A percentile compares a stretch with the other conserved stretches of the same genome.
Evolutionary conservation across 768 basidiomycete species (phyloP).

Genomic region (Asterophora lycoperdoides): DNA sequence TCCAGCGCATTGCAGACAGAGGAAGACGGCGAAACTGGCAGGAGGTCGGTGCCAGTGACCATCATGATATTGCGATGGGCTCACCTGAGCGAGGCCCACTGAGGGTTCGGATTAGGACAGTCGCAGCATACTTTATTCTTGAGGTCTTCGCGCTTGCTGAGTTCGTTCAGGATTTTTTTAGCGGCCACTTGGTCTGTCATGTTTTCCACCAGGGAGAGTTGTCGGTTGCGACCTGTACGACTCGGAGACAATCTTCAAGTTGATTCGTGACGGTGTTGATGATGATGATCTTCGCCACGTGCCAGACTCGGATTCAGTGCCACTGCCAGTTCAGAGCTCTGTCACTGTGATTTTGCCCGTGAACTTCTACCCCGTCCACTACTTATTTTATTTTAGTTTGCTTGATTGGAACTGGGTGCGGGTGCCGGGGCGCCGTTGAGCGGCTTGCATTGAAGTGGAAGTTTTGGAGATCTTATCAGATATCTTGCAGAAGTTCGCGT

Average conservation of each 20-base stretch:
- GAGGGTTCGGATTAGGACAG: constrained; percentile 86
- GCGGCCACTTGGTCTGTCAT: constrained; percentile 62
- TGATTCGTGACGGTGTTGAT: no score
- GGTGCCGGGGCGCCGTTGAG: no score
- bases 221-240: no score
- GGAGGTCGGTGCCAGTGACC: constrained; percentile 12
- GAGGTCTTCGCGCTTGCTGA: constrained; percentile 67
- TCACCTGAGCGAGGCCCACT: constrained; percentile 88
- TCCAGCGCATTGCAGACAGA: constrained; percentile 88
- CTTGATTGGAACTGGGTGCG: no score
- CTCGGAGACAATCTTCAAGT: not conserved
- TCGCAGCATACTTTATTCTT: constrained; percentile 78
- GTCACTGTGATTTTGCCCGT: no score
- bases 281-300: no score
- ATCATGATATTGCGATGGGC: constrained; percentile 10
- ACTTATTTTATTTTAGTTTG: no score
- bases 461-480: constrained; percentile 10
- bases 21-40: constrained; percentile 75
- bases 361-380: no score
- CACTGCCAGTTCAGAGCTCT: no score
- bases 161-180: constrained; percentile 68
- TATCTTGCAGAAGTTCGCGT: not conserved
- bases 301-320: no score
- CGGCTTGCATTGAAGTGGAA: no score
- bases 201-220: constrained; percentile 13